Conservation (phyloP, 2,329 filamentous ascomycete species). For the Phyllosticta capitalensis region DNA sequence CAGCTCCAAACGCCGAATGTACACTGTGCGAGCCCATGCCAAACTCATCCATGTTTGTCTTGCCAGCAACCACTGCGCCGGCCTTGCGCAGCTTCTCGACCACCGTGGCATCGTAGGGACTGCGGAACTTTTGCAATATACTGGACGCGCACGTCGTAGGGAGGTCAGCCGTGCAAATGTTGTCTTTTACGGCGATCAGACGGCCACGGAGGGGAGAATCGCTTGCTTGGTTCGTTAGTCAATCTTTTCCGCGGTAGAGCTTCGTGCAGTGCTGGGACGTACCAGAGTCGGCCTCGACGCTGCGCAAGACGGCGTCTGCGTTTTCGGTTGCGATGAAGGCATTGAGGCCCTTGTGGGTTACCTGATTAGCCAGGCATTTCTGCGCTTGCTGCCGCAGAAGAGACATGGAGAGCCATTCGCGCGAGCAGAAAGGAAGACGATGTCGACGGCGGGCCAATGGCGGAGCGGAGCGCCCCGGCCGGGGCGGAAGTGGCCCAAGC, state of each 20-base stretch:
- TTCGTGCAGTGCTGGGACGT: constrained; percentile 8
- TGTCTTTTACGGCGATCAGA: constrained; percentile 41
- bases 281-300: constrained; percentile 14
- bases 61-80: constrained; percentile 59
- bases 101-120: constrained; percentile 76
- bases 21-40: constrained; percentile 83
- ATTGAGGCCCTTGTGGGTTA: constrained; percentile 26
- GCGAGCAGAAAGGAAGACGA: constrained; percentile 4
- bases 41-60: constrained; percentile 93
- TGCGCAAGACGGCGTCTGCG: constrained; percentile 17
- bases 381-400: constrained; percentile 26
- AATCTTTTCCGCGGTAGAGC: neutral
- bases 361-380: constrained; percentile 25
- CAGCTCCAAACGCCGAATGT: constrained; percentile 57
- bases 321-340: constrained; percentile 26
- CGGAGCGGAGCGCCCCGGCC: neutral
- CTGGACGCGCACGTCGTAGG: constrained; percentile 73
- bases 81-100: constrained; percentile 55
- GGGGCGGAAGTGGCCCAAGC: neutral
- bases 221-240: neutral
- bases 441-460: neutral
- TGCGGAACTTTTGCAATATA: constrained; percentile 57
- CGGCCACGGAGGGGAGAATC: constrained; percentile 20
- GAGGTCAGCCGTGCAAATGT: constrained; percentile 37
- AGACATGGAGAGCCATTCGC: constrained; percentile 22